These are phyloP conservation scores for Daldinia sp. DNA, from an alignment of 2,329 filamentous ascomycete genomes.

Conservation along the genomic window DNA sequence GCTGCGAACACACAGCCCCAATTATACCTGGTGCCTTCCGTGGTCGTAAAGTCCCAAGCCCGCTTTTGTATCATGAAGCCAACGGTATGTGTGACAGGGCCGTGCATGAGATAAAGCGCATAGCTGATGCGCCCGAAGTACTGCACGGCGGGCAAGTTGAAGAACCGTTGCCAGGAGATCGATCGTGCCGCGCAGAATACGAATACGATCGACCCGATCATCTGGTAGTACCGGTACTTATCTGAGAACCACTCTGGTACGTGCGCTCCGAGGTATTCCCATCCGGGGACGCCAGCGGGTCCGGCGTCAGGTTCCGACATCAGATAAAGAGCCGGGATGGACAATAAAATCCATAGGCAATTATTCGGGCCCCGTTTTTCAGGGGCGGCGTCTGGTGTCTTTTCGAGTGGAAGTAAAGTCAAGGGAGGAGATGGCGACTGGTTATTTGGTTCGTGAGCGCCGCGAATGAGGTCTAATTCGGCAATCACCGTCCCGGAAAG, in stretches of 20 bases:
- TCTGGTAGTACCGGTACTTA: slow-evolving; percentile 65
- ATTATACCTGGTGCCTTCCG: slow-evolving; percentile 56
- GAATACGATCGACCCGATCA: slow-evolving; percentile 60
- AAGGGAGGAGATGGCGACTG: slow-evolving; percentile 20
- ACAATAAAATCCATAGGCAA: slow-evolving; percentile 52
- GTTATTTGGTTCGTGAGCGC: slow-evolving; percentile 50
- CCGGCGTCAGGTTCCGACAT: slow-evolving; percentile 56
- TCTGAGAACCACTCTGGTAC: slow-evolving; percentile 60
- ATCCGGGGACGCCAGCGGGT: slow-evolving; percentile 58
- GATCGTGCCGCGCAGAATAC: slow-evolving; percentile 59
- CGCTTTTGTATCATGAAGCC: slow-evolving; percentile 61
- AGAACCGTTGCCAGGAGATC: slow-evolving; percentile 57
- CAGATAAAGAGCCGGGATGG: slow-evolving; percentile 62
- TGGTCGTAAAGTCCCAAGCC: slow-evolving; percentile 58
- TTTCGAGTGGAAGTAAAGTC: slow-evolving; percentile 40
- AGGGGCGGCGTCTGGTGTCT: slow-evolving; percentile 12
- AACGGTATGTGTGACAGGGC: slow-evolving; percentile 61
- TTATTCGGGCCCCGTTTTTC: slow-evolving; percentile 25
- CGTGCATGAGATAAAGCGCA: slow-evolving; percentile 68
- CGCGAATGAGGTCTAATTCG: slow-evolving; percentile 61
- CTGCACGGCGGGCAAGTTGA: slow-evolving; percentile 59
- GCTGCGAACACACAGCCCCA: slow-evolving; percentile 57
- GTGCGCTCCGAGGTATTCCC: slow-evolving; percentile 55
- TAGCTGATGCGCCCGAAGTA: slow-evolving; percentile 70
- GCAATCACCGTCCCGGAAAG: slow-evolving; percentile 63